These are phyloP conservation scores for Phytophthora vignae DNA, from an alignment of 352 stramenopile genomes.

Conservation along the genomic window DNA sequence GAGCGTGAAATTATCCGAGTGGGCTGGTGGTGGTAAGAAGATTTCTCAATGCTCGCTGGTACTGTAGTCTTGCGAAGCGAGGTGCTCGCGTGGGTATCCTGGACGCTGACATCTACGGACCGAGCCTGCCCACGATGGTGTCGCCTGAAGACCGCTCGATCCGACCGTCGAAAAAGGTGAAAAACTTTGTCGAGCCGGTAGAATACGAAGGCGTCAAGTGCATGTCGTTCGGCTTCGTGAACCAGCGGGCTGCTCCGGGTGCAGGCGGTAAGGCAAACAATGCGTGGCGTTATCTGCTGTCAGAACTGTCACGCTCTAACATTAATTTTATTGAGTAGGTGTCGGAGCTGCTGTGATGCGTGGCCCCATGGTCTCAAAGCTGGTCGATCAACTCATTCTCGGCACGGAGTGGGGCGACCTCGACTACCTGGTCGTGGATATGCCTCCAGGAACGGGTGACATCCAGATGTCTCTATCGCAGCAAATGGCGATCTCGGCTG, in stretches of 20 bases:
- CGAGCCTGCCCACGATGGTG: conserved; percentile 97
- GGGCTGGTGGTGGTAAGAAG: neutral
- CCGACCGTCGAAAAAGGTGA: conserved; percentile 67
- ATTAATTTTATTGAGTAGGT: conserved; percentile 25
- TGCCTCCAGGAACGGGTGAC: conserved; percentile 99
- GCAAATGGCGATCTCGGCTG: conserved; percentile 96
- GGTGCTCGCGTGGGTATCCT: conserved; percentile 97
- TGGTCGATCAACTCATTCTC: conserved; percentile 96
- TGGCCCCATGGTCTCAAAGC: conserved; percentile 98
- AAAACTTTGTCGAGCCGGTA: conserved; percentile 86
- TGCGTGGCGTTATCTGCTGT: neutral
- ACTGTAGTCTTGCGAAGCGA: conserved; percentile 79
- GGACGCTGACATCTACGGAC: conserved; percentile 99
- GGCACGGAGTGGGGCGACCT: conserved; percentile 98
- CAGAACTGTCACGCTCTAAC: conserved; percentile 6
- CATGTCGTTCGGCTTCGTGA: conserved; percentile 95
- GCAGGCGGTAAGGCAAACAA: conserved; percentile 51
- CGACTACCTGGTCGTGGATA: conserved; percentile 99
- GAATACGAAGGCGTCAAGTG: conserved; percentile 91
- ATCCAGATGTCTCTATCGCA: conserved; percentile 99
- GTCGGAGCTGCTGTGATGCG: conserved; percentile 94
- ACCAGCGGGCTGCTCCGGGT: conserved; percentile 84
- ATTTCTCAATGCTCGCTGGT: neutral
- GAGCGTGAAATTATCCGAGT: neutral
- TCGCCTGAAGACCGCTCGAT: conserved; percentile 75